These are phyloP conservation scores for Didymella pomorum DNA, from an alignment of 2,329 filamentous ascomycete genomes.

Conservation along the genomic window DNA sequence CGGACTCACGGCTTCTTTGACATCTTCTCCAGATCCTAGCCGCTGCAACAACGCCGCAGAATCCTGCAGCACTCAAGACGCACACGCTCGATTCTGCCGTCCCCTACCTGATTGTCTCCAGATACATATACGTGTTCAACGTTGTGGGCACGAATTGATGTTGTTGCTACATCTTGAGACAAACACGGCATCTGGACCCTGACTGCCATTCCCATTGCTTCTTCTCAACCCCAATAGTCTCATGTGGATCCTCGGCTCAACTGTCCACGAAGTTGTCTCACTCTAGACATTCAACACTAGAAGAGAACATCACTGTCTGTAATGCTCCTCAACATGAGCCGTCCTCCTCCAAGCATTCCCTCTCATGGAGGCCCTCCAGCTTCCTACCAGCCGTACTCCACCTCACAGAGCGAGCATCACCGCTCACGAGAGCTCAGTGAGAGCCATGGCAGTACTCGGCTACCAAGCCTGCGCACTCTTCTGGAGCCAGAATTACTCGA, in stretches of 20 bases:
- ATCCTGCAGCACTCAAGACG: constrained; percentile 45
- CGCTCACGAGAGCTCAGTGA: constrained; percentile 37
- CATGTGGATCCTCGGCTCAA: constrained; percentile 45
- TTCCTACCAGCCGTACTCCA: constrained; percentile 42
- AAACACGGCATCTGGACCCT: constrained; percentile 38
- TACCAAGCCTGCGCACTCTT: constrained; percentile 50
- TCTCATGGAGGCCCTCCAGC: constrained; percentile 66
- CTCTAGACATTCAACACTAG: constrained; percentile 11
- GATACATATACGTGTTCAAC: constrained; percentile 44
- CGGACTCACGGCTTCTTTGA: constrained; percentile 49
- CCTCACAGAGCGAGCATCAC: constrained; percentile 39
- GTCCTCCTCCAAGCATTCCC: constrained; percentile 83
- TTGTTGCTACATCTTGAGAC: constrained; percentile 42
- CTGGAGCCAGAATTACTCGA: constrained; percentile 49
- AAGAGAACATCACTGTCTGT: constrained; percentile 22
- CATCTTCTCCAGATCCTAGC: constrained; percentile 45
- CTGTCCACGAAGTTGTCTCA: constrained; percentile 44
- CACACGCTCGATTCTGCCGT: constrained; percentile 45
- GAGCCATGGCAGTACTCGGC: constrained; percentile 42
- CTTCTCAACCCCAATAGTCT: constrained; percentile 35
- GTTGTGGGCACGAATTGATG: constrained; percentile 43
- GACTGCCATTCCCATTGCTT: constrained; percentile 23
- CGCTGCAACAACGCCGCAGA: constrained; percentile 46
- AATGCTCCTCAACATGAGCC: constrained; percentile 74
- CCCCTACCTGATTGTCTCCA: constrained; percentile 36